phyloP scores from a whole-genome alignment of 768 basidiomycete species.

The Leucocoprinus birnbaumii region DNA sequence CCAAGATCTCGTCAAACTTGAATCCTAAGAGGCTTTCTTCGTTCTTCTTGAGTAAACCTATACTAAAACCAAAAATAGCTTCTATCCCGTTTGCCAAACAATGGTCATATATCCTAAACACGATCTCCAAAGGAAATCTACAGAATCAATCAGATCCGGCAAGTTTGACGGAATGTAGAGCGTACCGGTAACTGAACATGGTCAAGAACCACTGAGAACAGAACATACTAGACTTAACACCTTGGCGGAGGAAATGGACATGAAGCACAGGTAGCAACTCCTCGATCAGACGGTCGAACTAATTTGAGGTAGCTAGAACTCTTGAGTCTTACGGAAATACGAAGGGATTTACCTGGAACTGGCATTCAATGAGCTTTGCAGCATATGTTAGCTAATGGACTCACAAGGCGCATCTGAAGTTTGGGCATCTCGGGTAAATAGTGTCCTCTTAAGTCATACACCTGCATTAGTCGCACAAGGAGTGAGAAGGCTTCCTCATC shows the following conservation, averaged over 20 bases:
- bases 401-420: conserved; percentile 84
- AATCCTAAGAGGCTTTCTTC: conserved; percentile 74
- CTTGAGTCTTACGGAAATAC: conserved; percentile 5
- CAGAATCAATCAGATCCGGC: neutral
- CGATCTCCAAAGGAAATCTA: conserved; percentile 92
- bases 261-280: conserved; percentile 91
- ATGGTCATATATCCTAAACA: conserved; percentile 96
- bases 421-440: conserved; percentile 99
- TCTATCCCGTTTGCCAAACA: conserved; percentile 96
- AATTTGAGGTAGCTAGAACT: conserved; percentile 3
- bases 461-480: conserved; percentile 91
- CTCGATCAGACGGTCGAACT: conserved; percentile 95
- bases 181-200: conserved; percentile 90
- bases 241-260: conserved; percentile 90
- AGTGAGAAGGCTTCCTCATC: conserved; percentile 99
- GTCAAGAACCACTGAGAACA: conserved; percentile 99
- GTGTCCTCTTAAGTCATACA: conserved; percentile 94
- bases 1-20: conserved; percentile 89
- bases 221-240: conserved; percentile 97
- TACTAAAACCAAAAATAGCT: conserved; percentile 93
- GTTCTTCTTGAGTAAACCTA: conserved; percentile 83
- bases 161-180: neutral
- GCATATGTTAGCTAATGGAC: conserved; percentile 29
- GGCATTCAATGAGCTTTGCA: conserved; percentile 2
- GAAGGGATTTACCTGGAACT: conserved; percentile 56